Evolutionary conservation across 1,139 yeast genomes (phyloP).

Genomic region (Hemisphaericaspora lyxosophila): DNA sequence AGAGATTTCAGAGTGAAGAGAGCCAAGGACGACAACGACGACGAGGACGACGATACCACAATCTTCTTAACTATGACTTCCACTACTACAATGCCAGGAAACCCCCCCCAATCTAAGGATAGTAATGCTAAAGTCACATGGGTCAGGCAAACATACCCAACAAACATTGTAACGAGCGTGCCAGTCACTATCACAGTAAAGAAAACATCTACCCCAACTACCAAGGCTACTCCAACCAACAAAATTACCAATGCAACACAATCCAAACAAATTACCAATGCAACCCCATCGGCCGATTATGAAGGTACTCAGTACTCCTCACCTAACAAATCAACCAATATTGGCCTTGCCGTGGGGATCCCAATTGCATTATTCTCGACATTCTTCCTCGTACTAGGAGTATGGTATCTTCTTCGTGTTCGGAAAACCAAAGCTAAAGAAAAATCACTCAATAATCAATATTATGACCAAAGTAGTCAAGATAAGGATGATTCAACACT

Average conservation of each 20-base stretch:
- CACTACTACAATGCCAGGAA: slow-evolving; percentile 17
- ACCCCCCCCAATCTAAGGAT: slow-evolving; percentile 5
- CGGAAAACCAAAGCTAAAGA: slow-evolving; percentile 18
- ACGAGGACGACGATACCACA: slow-evolving; percentile 15
- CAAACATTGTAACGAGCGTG: slow-evolving; percentile 1
- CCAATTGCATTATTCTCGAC: slow-evolving; percentile 37
- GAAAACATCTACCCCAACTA: slow-evolving; percentile 3
- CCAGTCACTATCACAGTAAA: neutral
- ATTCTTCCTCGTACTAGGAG: slow-evolving; percentile 24
- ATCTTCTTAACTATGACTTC: slow-evolving; percentile 21
- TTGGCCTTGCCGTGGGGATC: slow-evolving; percentile 46
- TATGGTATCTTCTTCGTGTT: slow-evolving; percentile 21
- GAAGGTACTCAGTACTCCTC: slow-evolving; percentile 3
- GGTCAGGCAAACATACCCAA: slow-evolving; percentile 1
- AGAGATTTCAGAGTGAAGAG: neutral
- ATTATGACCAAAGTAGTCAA: slow-evolving; percentile 5
- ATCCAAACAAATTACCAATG: neutral
- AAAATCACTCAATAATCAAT: slow-evolving; percentile 9
- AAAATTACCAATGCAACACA: slow-evolving; percentile 6
- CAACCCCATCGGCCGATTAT: slow-evolving; percentile 3
- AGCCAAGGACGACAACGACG: slow-evolving; percentile 10
- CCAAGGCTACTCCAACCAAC: slow-evolving; percentile 4
- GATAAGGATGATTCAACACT: slow-evolving; percentile 1
- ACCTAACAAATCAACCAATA: slow-evolving; percentile 17
- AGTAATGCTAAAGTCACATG: neutral